Evolutionary conservation across 176 grass and related monocot genomes (phyloP), one percentile per base, ranked within the genome.

Genomic region (Phoenix roebelenii): DNA sequence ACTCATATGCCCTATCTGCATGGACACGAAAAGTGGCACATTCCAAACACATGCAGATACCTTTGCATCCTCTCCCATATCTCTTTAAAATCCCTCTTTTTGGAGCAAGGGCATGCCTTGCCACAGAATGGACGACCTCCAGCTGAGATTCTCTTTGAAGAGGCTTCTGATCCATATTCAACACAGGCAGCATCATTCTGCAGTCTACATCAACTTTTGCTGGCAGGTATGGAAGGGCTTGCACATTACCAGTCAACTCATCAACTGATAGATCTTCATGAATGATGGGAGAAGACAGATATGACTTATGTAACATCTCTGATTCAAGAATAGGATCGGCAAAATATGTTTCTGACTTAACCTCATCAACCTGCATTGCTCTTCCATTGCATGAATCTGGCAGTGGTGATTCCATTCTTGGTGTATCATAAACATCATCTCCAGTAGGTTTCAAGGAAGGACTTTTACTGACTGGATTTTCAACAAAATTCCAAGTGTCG

Each of bases 21-120:
- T 24, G 79, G 14, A 82, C 69, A 53, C 87, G 76, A 57, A 83
- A 92, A 3, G 72, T 70, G 60, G 65, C 56, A 74, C 88, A 98
- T 60, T 89, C 84, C 57, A 98, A 76, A 53, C 93, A 89, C 73
- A 80, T 78, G 93, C 93, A 98, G 50, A 78, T 66, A 5, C 87
- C 87, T 77, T 85, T 88, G 59, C 93, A 98, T 22, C 70, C 79
- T 55, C 53, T 83, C 18, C 76, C 68, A 57, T 71, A 51, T 52
- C 76, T 88, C 81, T 92, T 89, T 7, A 88, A 58, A 76, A 85
- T 90, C 51, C 81, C 84, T 72, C 77, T 85, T 66, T 72, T 85
- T 7, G 79, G 69, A 64, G 76, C 85, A 70, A 66, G 25, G 26
- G 1, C 19, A 25, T 15, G 60, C 44, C 66, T 76, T 51, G 65